phyloP scores from a whole-genome alignment of 345 rosid species.

The Ceriops zippeliana region DNA sequence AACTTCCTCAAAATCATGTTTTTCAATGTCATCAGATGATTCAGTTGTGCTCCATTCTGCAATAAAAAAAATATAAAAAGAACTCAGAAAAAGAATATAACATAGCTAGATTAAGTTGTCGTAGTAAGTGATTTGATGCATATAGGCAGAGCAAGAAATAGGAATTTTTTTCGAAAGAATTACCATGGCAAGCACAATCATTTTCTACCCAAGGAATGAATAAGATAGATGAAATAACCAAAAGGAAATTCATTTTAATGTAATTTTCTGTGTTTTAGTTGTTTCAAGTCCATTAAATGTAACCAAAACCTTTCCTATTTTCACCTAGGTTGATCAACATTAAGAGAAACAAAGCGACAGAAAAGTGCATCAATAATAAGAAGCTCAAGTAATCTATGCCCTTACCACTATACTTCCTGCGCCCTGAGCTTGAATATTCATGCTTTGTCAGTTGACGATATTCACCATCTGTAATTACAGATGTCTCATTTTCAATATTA shows the following conservation, averaged over 20 bases:
- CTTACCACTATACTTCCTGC: conserved; percentile 81
- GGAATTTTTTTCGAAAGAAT: too few species aligned
- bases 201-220: not conserved
- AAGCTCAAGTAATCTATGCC: conserved; percentile 13
- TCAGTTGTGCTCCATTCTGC: conserved; percentile 95
- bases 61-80: conserved; percentile 18
- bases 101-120: not conserved
- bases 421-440: conserved; percentile 62
- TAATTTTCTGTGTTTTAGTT: not conserved
- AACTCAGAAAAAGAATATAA: conserved; percentile 8
- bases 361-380: not conserved
- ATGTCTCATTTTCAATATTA: conserved; percentile 69
- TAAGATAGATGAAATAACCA: not conserved
- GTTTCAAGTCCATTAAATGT: not conserved
- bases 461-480: conserved; percentile 63
- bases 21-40: conserved; percentile 93
- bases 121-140: not conserved
- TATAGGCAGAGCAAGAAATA: not conserved
- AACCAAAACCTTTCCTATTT: not conserved
- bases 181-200: too few species aligned
- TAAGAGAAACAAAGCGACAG: not conserved
- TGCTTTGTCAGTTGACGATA: conserved; percentile 67
- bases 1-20: conserved; percentile 78
- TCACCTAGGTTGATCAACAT: not conserved
- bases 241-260: not conserved